Base-by-base conservation (phyloP, 441 rosid genomes). In the Populus hybrid region DNA sequence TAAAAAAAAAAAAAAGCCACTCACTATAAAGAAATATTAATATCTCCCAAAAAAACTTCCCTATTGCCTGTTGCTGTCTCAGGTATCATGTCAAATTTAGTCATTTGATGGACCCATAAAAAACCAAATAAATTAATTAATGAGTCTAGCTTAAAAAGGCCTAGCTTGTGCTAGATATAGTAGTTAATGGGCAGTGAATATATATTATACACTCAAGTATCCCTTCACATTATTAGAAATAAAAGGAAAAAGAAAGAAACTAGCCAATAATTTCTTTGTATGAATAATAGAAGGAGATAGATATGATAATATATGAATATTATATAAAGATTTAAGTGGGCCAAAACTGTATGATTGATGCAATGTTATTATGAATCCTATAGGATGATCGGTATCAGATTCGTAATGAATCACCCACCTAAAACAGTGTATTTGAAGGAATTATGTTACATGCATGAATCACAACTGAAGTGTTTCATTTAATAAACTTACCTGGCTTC, bases 401-500 rank as follows among this genome's bases (percentile, higher is more conserved):
- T 40, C 46, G 46, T 3, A 40, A 10, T 10, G 46, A 40, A 40
- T 40, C 46, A 10, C 14, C 46, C 14, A 46, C 14, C 57, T 3
- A 14, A 46, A 46, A 46, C 57, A 14, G 20, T 14, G 16, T 3
- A 46, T 14, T 46, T 14, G 16, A 14, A 46, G 12, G 20, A 12
- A 23, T 42, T 10, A 46, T 46, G 32, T 1, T 8, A 18, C 24
- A n/a, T 21, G 53, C 9, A 64, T 20, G 64, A 6, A 3, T 59
- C 11, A 38, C 65, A 28, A 69, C 36, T 70, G 21, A 35, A 10
- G 34, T 12, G 61, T 57, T 40, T 8, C 21, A 16, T 40, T 68
- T 36, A 11, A 46, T 46, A 4, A 26, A 16, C 34, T 78, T 74
- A 78, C 86, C 84, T 73, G 74, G 59, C 28, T 70, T 18, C 30